Percentiles rank a stretch among this genome's conserved stretches.
Evolutionary conservation across 495 filamentous ascomycete species (phyloP).

Genomic region (Penicillium cosmopolitanum): DNA sequence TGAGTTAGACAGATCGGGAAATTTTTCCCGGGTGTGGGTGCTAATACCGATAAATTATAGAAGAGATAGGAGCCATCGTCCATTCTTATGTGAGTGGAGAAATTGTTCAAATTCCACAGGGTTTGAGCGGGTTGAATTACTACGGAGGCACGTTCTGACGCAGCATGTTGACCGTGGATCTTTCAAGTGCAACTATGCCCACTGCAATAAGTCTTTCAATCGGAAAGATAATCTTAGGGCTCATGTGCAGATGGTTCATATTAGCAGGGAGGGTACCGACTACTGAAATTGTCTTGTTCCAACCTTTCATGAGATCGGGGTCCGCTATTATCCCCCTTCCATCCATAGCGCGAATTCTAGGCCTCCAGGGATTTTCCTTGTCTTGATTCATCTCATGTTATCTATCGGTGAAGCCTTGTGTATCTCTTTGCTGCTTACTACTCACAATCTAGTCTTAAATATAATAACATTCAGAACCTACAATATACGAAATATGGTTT

Average conservation of each 20-base stretch:
- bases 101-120: background rate
- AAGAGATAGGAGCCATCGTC: background rate
- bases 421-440: no score
- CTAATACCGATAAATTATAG: background rate
- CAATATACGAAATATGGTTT: no score
- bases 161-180: background rate
- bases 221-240: background rate
- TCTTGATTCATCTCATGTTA: no score
- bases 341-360: no score
- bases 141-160: background rate
- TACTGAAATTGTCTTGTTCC: background rate
- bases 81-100: background rate
- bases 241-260: conserved; percentile 1
- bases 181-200: background rate
- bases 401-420: no score
- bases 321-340: no score
- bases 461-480: no score
- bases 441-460: no score
- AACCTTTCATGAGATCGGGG: no score
- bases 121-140: background rate
- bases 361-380: no score
- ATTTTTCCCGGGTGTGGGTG: no score
- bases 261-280: background rate
- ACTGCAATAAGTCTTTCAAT: background rate
- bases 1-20: no score